Conservation (phyloP, 805 yeast genomes). For the Sungouiozyma intestinalis region DNA sequence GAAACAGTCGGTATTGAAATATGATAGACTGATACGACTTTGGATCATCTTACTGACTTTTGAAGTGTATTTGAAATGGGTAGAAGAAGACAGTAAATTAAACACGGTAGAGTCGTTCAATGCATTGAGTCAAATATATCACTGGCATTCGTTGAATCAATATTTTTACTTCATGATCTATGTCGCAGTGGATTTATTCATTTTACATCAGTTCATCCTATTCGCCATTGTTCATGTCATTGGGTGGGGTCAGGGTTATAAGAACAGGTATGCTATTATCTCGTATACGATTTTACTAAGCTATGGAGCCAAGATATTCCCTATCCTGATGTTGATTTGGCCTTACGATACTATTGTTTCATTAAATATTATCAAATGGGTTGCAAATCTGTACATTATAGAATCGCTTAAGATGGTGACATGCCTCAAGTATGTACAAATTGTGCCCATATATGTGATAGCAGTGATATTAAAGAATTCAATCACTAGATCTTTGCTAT, state of each 20-base stretch:
- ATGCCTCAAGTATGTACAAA: constrained; percentile 17
- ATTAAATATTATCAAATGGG: constrained; percentile 45
- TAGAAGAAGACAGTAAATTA: constrained; percentile 60
- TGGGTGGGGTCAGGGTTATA: constrained; percentile 30
- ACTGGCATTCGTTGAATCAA: constrained; percentile 35
- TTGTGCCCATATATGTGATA: constrained; percentile 11
- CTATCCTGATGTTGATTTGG: constrained; percentile 93
- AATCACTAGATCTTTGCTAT: constrained; percentile 15
- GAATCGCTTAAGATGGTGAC: constrained; percentile 50
- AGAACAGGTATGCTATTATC: constrained; percentile 28
- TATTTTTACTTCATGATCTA: constrained; percentile 46
- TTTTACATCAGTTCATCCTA: constrained; percentile 33
- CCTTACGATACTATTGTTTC: constrained; percentile 79
- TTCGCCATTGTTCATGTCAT: constrained; percentile 14
- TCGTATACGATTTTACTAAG: constrained; percentile 66
- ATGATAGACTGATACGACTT: constrained; percentile 34
- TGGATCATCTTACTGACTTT: constrained; percentile 59
- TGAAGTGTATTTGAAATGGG: constrained; percentile 90
- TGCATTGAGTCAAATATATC: constrained; percentile 27
- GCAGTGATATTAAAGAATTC: constrained; percentile 13
- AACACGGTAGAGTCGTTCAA: neutral
- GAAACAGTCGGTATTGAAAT: constrained; percentile 14
- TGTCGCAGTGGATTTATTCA: constrained; percentile 37
- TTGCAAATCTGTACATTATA: constrained; percentile 50
- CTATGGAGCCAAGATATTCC: constrained; percentile 71